Evolutionary conservation across 495 filamentous ascomycete species (phyloP).

Genomic region (Pseudevernia furfuracea): DNA sequence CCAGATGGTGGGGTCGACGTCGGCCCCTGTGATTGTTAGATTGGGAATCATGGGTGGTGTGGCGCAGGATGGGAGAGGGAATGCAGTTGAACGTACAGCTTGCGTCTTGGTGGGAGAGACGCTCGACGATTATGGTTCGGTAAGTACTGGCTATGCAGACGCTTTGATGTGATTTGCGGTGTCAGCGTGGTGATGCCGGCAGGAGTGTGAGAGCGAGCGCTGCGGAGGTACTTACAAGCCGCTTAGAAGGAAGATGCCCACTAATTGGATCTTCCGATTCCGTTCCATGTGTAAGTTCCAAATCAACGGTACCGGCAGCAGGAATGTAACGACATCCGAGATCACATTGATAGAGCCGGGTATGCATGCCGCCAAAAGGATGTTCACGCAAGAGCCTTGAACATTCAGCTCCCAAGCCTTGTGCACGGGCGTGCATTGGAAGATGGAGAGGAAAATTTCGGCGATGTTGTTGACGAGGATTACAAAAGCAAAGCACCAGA

Average conservation of each 20-base stretch:
- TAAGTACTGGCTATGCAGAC: conserved; percentile 15
- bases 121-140: conserved; percentile 6
- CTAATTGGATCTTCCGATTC: conserved; percentile 28
- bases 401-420: conserved; percentile 13
- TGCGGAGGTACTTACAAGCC: conserved; percentile 9
- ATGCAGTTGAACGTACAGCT: conserved; percentile 1
- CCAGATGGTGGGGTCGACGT: conserved; percentile 19
- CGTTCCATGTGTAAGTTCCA: conserved; percentile 27
- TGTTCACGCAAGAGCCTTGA: conserved; percentile 28
- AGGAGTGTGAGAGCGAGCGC: not conserved
- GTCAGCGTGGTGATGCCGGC: not conserved
- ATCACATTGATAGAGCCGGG: conserved; percentile 28
- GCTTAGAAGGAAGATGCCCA: conserved; percentile 14
- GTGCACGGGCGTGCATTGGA: conserved; percentile 14
- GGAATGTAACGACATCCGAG: conserved; percentile 28
- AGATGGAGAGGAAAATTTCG: conserved; percentile 13
- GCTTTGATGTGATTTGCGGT: not conserved
- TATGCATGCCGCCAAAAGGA: conserved; percentile 22
- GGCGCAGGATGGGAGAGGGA: not conserved
- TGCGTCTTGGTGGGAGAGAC: conserved; percentile 12
- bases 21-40: not conserved
- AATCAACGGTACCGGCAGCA: conserved; percentile 29
- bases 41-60: not conserved
- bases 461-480: conserved; percentile 11
- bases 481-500: conserved; percentile 9